Evolutionary conservation across 2,329 filamentous ascomycete species (phyloP).

Genomic region (Aspergillus candidus): DNA sequence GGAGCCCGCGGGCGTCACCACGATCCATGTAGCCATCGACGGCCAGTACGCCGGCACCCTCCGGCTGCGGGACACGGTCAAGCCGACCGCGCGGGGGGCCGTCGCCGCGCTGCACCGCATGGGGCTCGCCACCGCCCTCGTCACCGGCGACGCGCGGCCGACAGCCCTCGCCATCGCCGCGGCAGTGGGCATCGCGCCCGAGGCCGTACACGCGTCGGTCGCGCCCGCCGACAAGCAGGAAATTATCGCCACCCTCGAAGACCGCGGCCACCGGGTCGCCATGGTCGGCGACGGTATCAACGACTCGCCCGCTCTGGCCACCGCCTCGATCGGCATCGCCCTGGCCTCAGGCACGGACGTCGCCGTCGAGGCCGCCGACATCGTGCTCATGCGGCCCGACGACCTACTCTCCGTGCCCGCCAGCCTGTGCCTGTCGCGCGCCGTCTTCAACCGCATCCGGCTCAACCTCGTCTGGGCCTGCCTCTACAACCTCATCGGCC

Average conservation of each 20-base stretch:
- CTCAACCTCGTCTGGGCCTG: slow-evolving; percentile 90
- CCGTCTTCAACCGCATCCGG: slow-evolving; percentile 89
- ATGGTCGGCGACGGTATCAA: slow-evolving; percentile 99
- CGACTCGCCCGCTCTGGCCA: slow-evolving; percentile 89
- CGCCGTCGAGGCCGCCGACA: slow-evolving; percentile 92
- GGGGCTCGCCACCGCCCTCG: slow-evolving; percentile 80
- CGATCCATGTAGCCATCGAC: slow-evolving; percentile 86
- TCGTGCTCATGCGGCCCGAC: slow-evolving; percentile 90
- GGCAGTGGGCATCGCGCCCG: slow-evolving; percentile 69
- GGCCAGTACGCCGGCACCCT: slow-evolving; percentile 73
- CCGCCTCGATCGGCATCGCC: slow-evolving; percentile 86
- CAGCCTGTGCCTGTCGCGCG: slow-evolving; percentile 70
- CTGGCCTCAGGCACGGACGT: slow-evolving; percentile 92
- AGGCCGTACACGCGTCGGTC: slow-evolving; percentile 78
- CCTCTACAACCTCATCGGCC: slow-evolving; percentile 81
- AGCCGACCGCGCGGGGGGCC: slow-evolving; percentile 73
- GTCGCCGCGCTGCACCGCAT: slow-evolving; percentile 77
- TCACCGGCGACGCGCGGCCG: slow-evolving; percentile 84
- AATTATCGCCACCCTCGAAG: slow-evolving; percentile 73
- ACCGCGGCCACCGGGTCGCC: slow-evolving; percentile 68
- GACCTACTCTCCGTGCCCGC: slow-evolving; percentile 91
- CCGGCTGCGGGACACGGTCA: slow-evolving; percentile 83
- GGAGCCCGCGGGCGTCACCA: slow-evolving; percentile 65
- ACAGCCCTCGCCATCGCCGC: slow-evolving; percentile 79
- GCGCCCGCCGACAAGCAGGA: slow-evolving; percentile 85